A percentile compares a stretch with the other conserved stretches of the same genome.
Conservation (phyloP, 2,329 filamentous ascomycete species). For the Colletotrichum somersetense region DNA sequence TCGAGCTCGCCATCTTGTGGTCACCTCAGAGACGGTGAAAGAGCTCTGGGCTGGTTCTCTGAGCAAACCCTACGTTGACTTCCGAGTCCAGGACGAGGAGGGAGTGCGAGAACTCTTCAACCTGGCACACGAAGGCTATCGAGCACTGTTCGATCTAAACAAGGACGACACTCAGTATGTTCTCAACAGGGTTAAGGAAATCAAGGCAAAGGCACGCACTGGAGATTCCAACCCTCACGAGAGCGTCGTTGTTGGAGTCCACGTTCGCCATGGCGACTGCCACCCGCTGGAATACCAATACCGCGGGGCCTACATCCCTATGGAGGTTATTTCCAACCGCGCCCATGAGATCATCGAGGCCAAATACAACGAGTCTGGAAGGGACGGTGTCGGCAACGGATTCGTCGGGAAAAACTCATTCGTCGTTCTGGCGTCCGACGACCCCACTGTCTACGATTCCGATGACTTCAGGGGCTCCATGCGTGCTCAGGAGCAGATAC, state of each 20-base stretch:
- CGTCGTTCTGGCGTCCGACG: slow-evolving; percentile 81
- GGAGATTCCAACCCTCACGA: slow-evolving; percentile 60
- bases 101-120: slow-evolving; percentile 73
- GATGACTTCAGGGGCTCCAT: slow-evolving; percentile 70
- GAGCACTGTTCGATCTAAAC: slow-evolving; percentile 79
- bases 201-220: slow-evolving; percentile 62
- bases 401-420: slow-evolving; percentile 59
- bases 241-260: slow-evolving; percentile 75
- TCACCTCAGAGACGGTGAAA: slow-evolving; percentile 75
- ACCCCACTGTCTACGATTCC: slow-evolving; percentile 78
- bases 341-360: slow-evolving; percentile 67
- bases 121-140: slow-evolving; percentile 77
- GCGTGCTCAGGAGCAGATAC: slow-evolving; percentile 81
- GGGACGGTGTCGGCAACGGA: slow-evolving; percentile 51
- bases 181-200: slow-evolving; percentile 65
- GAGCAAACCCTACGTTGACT: slow-evolving; percentile 68
- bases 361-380: slow-evolving; percentile 57
- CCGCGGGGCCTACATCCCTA: slow-evolving; percentile 81
- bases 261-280: slow-evolving; percentile 83
- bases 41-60: slow-evolving; percentile 73
- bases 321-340: slow-evolving; percentile 74
- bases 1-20: slow-evolving; percentile 79
- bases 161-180: slow-evolving; percentile 76
- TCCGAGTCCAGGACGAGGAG: slow-evolving; percentile 48
- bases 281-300: slow-evolving; percentile 85